These are phyloP conservation scores for Plasmodium knowlesi DNA, from an alignment of 169 alveolate genomes.

Conservation along the genomic window DNA sequence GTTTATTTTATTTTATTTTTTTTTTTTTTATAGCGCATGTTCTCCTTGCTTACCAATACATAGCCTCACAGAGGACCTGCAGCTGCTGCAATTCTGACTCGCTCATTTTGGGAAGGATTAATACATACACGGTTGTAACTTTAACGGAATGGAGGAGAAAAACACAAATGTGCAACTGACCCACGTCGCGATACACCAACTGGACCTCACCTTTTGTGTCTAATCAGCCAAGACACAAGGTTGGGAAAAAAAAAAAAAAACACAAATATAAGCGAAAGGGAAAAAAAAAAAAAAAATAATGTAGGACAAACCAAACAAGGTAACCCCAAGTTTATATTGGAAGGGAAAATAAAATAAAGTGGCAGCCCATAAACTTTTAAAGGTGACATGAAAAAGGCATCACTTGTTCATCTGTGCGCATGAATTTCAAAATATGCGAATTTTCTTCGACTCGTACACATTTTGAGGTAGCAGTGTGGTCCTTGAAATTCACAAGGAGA, in stretches of 20 bases:
- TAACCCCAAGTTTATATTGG: neutral
- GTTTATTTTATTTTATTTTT: too few relatives aligned
- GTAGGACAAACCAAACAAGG: neutral
- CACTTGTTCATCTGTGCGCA: conserved; percentile 1
- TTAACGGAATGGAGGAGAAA: neutral
- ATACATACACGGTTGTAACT: neutral
- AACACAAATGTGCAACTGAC: neutral
- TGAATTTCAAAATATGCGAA: neutral
- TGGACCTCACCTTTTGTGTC: neutral
- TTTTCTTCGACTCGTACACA: conserved; percentile 2
- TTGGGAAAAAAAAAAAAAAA: neutral
- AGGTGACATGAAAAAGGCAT: conserved; percentile 8
- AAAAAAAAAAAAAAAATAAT: neutral
- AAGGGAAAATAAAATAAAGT: neutral
- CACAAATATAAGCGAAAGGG: neutral
- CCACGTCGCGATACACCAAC: neutral
- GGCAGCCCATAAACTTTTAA: neutral
- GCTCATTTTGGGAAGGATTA: conserved; percentile 49
- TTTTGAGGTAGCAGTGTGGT: conserved; percentile 10
- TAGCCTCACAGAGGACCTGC: conserved; percentile 90
- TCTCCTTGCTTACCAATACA: conserved; percentile 77
- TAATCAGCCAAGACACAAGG: neutral
- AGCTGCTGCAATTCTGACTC: conserved; percentile 88
- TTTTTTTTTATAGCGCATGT: neutral
- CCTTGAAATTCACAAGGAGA: neutral